Evolutionary conservation across 768 basidiomycete species (phyloP).

Genomic region (Podaxis sp.): DNA sequence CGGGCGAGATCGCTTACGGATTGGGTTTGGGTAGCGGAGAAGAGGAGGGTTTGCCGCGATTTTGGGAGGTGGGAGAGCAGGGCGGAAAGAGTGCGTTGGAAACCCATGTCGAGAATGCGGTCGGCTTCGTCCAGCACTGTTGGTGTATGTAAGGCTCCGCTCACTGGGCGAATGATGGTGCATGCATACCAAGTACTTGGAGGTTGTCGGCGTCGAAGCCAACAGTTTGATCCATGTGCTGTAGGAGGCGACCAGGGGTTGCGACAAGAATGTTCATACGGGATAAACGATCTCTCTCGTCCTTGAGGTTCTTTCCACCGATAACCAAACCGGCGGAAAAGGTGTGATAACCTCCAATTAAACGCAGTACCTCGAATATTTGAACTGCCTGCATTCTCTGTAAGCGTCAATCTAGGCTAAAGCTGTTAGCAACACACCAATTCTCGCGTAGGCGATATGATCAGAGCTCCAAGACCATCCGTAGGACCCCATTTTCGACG

Average conservation of each 20-base stretch:
- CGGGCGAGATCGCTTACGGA: constrained; percentile 87
- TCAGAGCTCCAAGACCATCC: constrained; percentile 88
- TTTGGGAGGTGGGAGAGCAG: constrained; percentile 89
- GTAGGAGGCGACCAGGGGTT: constrained; percentile 89
- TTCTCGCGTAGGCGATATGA: constrained; percentile 94
- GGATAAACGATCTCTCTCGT: constrained; percentile 81
- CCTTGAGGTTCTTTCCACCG: constrained; percentile 92
- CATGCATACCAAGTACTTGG: constrained; percentile 76
- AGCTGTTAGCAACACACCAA: constrained; percentile 46
- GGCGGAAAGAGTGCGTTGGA: constrained; percentile 82
- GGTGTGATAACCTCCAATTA: constrained; percentile 84
- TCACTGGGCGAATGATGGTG: background rate
- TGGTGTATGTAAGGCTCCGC: constrained; percentile 1
- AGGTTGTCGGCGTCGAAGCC: constrained; percentile 90
- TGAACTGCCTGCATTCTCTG: constrained; percentile 72
- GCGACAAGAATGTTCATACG: constrained; percentile 99
- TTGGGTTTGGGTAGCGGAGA: constrained; percentile 94
- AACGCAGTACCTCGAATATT: constrained; percentile 94
- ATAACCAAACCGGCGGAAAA: constrained; percentile 96
- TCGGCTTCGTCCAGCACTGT: constrained; percentile 96
- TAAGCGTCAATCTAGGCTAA: background rate
- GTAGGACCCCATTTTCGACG: constrained; percentile 90
- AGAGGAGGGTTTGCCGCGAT: constrained; percentile 90
- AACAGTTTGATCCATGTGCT: constrained; percentile 98
- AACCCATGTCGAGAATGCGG: constrained; percentile 95